These are phyloP conservation scores for Raddia distichophylla DNA, from an alignment of 176 grass and related monocot genomes.

Conservation along the genomic window DNA sequence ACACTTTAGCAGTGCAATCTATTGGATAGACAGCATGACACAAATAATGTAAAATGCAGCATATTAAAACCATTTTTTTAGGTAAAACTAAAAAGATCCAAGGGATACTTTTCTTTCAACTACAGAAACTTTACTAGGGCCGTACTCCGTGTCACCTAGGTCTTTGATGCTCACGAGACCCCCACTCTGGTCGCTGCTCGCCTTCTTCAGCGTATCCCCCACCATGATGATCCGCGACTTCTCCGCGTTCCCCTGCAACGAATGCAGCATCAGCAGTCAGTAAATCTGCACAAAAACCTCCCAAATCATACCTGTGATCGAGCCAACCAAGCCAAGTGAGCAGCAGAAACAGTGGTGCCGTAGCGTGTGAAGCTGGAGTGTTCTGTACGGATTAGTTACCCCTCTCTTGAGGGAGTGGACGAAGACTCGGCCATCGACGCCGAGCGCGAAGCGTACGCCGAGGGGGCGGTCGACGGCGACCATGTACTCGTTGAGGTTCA, in stretches of 20 bases:
- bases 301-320: not conserved
- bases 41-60: not conserved
- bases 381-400: conserved; percentile 36
- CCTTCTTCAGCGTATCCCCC: conserved; percentile 82
- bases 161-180: conserved; percentile 68
- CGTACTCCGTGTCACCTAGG: conserved; percentile 82
- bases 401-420: conserved; percentile 81
- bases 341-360: not conserved
- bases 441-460: conserved; percentile 80
- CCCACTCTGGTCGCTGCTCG: conserved; percentile 32
- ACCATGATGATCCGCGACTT: conserved; percentile 95
- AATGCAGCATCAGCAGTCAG: not conserved
- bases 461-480: conserved; percentile 81
- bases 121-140: conserved; percentile 45
- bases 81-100: not conserved
- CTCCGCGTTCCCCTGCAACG: conserved; percentile 79
- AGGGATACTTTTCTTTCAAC: conserved; percentile 7
- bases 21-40: not conserved
- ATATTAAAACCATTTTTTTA: not conserved
- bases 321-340: not conserved
- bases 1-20: not conserved
- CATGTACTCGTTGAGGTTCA: conserved; percentile 97
- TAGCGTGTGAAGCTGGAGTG: too few relatives aligned
- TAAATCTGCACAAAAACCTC: not conserved
- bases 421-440: conserved; percentile 72